Base-by-base conservation (phyloP, 2,329 filamentous ascomycete species). In the Alternaria gaisen region DNA sequence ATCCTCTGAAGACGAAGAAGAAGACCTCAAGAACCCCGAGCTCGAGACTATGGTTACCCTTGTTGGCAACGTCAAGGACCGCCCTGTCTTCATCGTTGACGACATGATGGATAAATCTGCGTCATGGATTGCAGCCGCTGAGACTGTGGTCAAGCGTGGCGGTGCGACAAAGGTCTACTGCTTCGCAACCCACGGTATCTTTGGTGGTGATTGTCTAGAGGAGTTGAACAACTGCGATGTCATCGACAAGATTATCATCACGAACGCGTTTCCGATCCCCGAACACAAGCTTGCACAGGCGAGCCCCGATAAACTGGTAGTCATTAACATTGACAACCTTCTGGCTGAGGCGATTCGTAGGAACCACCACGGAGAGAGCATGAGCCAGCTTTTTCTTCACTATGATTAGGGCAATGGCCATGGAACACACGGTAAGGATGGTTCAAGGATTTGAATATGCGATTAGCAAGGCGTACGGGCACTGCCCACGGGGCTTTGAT, bases 91-190 rank as follows among this genome's bases (percentile, higher is more conserved):
- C 76, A 93, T 99, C 63, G 91, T 99, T 51, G 95, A 99, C 77
- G 95, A 99, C 78, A 98, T 99, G 91, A 97, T 99, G 74, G 95
- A 99, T 82, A 97, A 97, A 82, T 90, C 93, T 10, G 92, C 91
- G 14, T 97, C 93, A 7, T 99, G 95, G 95, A 96, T 99, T 69
- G 94, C 94, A 6, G 95, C 95, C 7, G 95, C 95, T 12, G 95
- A 99, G 83, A 97, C 94, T 1, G 94, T 97, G 2, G 92, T 97
- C 54, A 98, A 98, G 84, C 88, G 91, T 66, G 96, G 95, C 66
- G 87, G 88, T 44, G 95, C 95, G 1, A 97, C 92, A 71, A 95
- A 91, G 80, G 95, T 99, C 36, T 98, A 97, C 80, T 97, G 93
- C 84, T 97, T 99, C 82, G 95, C 94, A 8, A 98, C 95, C 0